These are phyloP conservation scores for Fusarium illudens DNA, from an alignment of 2,329 filamentous ascomycete genomes.

Conservation along the genomic window DNA sequence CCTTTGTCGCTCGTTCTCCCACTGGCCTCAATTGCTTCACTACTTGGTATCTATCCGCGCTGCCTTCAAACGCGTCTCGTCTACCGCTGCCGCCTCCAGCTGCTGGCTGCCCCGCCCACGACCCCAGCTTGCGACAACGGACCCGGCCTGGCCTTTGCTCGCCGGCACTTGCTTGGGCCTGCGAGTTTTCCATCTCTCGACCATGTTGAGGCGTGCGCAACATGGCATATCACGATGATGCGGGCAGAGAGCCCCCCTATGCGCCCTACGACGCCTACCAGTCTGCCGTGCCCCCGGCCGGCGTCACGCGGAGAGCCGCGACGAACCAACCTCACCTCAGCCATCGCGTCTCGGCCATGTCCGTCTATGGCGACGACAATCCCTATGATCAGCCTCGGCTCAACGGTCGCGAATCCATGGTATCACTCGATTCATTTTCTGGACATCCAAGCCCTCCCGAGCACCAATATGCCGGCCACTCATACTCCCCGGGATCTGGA, in stretches of 20 bases:
- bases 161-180: background rate
- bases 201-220: slow-evolving; percentile 34
- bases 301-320: slow-evolving; percentile 10
- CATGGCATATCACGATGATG: slow-evolving; percentile 46
- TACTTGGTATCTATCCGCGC: background rate
- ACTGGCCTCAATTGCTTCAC: background rate
- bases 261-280: slow-evolving; percentile 31
- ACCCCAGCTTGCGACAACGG: slow-evolving; percentile 1
- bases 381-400: slow-evolving; percentile 43
- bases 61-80: background rate
- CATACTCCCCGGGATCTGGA: slow-evolving; percentile 32
- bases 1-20: slow-evolving; percentile 9
- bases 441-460: slow-evolving; percentile 29
- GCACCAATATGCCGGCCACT: slow-evolving; percentile 25
- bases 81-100: background rate
- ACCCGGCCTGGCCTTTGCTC: background rate
- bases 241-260: slow-evolving; percentile 43
- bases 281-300: background rate
- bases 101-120: slow-evolving; percentile 22
- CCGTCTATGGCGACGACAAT: slow-evolving; percentile 44
- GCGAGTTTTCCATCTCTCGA: slow-evolving; percentile 4
- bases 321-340: slow-evolving; percentile 36
- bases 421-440: slow-evolving; percentile 50
- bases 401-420: slow-evolving; percentile 50
- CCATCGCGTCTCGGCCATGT: slow-evolving; percentile 48